phyloP scores from a whole-genome alignment of 2,329 filamentous ascomycete genomes.

The Ceratocystiopsis minuta region DNA sequence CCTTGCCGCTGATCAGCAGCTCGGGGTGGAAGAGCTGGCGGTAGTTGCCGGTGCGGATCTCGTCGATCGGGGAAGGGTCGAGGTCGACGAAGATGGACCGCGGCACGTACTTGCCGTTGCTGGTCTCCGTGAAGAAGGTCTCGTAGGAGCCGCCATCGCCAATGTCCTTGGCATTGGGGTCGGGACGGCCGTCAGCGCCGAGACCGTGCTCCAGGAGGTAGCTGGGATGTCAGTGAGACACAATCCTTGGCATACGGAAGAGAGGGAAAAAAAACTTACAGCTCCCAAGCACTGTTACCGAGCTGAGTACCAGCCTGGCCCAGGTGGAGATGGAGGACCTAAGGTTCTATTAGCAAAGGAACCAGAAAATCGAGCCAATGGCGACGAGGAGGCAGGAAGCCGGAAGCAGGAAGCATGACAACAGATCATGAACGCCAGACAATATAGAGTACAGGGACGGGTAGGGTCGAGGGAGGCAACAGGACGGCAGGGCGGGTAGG shows the following conservation, averaged over 20 bases:
- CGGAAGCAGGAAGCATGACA: background rate
- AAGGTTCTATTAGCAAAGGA: background rate
- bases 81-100: conserved; percentile 56
- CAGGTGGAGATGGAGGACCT: conserved; percentile 47
- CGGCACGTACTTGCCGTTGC: conserved; percentile 52
- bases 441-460: too few relatives aligned
- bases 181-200: conserved; percentile 43
- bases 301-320: conserved; percentile 57
- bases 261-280: conserved; percentile 29
- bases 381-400: background rate
- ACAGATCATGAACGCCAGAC: too few relatives aligned
- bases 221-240: conserved; percentile 19
- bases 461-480: too few relatives aligned
- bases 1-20: conserved; percentile 55
- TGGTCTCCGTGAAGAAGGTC: conserved; percentile 60
- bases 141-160: conserved; percentile 47
- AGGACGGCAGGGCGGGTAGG: too few relatives aligned
- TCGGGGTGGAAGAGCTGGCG: conserved; percentile 56
- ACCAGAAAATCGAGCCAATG: background rate
- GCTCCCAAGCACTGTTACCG: conserved; percentile 59
- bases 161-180: conserved; percentile 40
- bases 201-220: conserved; percentile 59
- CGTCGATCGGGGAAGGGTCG: conserved; percentile 55
- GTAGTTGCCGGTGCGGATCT: conserved; percentile 52
- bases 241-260: too few relatives aligned